Percentiles rank a stretch among this genome's conserved stretches.
Conservation (phyloP, 768 basidiomycete genomes). For the Heimioporus sp. region DNA sequence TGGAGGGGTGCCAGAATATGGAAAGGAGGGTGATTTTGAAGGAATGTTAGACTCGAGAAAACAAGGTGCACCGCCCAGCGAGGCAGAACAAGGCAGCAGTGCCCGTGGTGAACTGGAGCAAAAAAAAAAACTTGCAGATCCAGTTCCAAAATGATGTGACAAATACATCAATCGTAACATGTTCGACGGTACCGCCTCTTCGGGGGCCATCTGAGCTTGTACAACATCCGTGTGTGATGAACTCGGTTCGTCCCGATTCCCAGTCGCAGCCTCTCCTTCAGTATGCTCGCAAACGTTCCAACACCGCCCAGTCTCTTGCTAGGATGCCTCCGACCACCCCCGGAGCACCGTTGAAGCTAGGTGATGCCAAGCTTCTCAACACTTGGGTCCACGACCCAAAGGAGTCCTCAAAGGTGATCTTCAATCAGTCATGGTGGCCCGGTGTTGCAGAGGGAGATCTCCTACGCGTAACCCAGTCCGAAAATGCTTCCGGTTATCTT, state of each 20-base stretch:
- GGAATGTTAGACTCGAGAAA: constrained; percentile 10
- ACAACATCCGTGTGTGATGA: constrained; percentile 40
- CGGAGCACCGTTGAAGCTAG: constrained; percentile 48
- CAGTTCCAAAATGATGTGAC: too few relatives aligned
- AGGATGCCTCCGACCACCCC: constrained; percentile 38
- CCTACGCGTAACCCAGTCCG: constrained; percentile 51
- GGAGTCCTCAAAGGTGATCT: constrained; percentile 54
- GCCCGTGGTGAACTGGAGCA: constrained; percentile 5
- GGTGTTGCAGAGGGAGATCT: constrained; percentile 78
- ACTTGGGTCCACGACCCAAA: constrained; percentile 75
- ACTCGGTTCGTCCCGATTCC: constrained; percentile 62
- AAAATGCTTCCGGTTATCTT: constrained; percentile 47
- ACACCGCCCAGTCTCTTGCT: constrained; percentile 68
- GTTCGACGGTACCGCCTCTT: too few relatives aligned
- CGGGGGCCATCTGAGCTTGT: neutral
- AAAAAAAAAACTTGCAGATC: neutral
- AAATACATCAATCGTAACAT: too few relatives aligned
- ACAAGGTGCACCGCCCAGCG: constrained; percentile 14
- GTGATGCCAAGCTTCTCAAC: constrained; percentile 62
- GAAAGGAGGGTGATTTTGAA: constrained; percentile 25
- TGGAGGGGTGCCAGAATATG: neutral
- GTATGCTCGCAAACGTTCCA: constrained; percentile 64
- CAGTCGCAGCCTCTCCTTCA: constrained; percentile 42
- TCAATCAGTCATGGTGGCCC: constrained; percentile 77
- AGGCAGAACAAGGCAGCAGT: constrained; percentile 2